Evolutionary conservation across 225 moss, liverwort and hornwort genomes (phyloP).

Genomic region (Physcomitrellopsis africana): DNA sequence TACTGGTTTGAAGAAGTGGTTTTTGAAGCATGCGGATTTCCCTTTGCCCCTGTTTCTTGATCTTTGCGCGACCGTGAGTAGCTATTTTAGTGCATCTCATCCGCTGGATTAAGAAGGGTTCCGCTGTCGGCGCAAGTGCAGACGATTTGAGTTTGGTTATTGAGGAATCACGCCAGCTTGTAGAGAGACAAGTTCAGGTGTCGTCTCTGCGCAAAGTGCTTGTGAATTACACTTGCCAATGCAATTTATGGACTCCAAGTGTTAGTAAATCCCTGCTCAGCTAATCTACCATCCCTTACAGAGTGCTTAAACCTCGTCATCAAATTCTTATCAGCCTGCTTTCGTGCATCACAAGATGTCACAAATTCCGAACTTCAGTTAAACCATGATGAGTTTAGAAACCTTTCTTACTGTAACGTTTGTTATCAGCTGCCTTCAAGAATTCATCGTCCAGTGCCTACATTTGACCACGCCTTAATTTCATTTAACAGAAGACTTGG

Average conservation of each 20-base stretch:
- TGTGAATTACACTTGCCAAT: background rate
- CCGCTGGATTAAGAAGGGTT: background rate
- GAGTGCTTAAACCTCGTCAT: background rate
- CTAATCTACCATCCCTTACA: background rate
- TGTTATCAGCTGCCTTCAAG: background rate
- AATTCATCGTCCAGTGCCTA: background rate
- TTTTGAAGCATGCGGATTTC: background rate
- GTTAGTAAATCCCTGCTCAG: background rate
- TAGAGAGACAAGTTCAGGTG: slow-evolving; percentile 14
- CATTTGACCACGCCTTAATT: background rate
- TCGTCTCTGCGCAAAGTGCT: background rate
- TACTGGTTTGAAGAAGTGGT: background rate
- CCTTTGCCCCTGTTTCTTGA: slow-evolving; percentile 17
- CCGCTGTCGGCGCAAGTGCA: background rate
- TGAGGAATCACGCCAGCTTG: background rate
- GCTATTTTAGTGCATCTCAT: background rate
- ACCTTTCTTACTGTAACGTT: background rate
- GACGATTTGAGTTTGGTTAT: background rate
- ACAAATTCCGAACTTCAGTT: slow-evolving; percentile 1
- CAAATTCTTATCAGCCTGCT: slow-evolving; percentile 1
- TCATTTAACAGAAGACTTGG: background rate
- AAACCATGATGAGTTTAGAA: background rate
- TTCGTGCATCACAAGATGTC: background rate
- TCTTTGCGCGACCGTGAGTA: background rate
- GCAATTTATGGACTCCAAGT: background rate